Base-by-base conservation (phyloP, 2,329 filamentous ascomycete genomes). In the Calonectria pauciramosa region DNA sequence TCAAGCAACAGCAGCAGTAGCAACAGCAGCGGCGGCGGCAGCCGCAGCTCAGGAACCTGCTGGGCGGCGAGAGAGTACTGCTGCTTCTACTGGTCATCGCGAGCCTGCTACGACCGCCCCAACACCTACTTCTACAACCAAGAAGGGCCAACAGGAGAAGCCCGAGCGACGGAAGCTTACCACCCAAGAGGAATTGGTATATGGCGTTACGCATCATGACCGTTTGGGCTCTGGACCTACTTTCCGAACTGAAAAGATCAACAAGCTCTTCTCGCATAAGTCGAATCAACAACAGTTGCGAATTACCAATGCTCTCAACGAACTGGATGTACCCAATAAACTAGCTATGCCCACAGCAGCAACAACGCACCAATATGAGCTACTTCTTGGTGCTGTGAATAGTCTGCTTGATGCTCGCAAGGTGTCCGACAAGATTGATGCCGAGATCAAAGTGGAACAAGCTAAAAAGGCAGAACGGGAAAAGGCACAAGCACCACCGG, bases 141-240 rank as follows among this genome's bases (percentile, higher is more conserved):
- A 92, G 83, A 92, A 91, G 85, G 87, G 79, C 14, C 81, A 81
- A 66, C 80, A 80, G 59, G 79, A 80, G 49, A 79, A 77, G n/a
- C 83, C 83, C 49, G 90, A 93, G 80, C 90, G 93, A 70, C 92
- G 93, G 81, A 92, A 93, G 84, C 92, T 98, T 77, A 92, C 92
- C 6, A 89, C 93, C 60, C 91, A 94, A 78, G 94, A 97, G 85
- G 93, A 96, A 86, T 85, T 91, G 76, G 90, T 94, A 41, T 99
- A 96, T 82, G 97, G 96, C 76, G 94, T 99, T 13, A 91, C 94
- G 10, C 92, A 95, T 77, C 94, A 96, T 82, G 96, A 99, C 71
- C 94, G 96, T 34, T 90, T 98, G 49, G 93, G 94, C 2, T 94
- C 93, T 11, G 96, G 97, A 9, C 95, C 98, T 44, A 94, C 95